Evolutionary conservation across 768 basidiomycete genomes (phyloP), one percentile per base, ranked within the genome.

Genomic region (Phanerodontia chrysosporium): DNA sequence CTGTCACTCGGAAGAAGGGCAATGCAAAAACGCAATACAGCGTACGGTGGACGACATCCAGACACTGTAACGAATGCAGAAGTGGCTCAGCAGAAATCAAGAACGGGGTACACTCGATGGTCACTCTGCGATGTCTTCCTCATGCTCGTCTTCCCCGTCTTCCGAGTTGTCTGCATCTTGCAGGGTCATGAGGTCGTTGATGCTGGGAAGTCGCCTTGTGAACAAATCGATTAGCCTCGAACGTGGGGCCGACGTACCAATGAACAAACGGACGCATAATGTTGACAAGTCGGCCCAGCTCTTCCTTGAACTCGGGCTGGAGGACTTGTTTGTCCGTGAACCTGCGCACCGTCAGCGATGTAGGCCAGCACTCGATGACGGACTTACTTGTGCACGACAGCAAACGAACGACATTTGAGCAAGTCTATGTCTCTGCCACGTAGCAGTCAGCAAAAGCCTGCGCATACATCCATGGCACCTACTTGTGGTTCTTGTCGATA

Each of bases 371-470:
- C 18, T 12, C 21, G 5, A 22, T 16, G 28, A 10, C n/a, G 22
- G 5, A 73, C 78, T 52, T 61, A 90, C 91, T 70, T 69, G 62
- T 86, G 80, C 0, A 80, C 69, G 2, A 95, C 91, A 2, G 80
- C 86, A 32, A 92, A 83, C 18, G 86, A 85, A 25, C 93, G 84
- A 60, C 90, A 87, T 72, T 91, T 92, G 61, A 99, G 74, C 51
- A 98, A 74, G 70, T 96, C 95, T 63, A 99, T 98, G 69, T 98
- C 93, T 71, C 88, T 90, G 60, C 18, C 16, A 32, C 13, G 27
- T 28, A 46, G 52, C 18, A 36, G 49, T 28, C 32, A 56, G 22
- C 28, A 27, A 30, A 13, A n/a, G 30, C 13, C 14, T 14, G 9
- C 21, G 16, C n/a, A 28, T 5, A n/a, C 22, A n/a, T 46, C 3